Percentiles rank a stretch among this genome's conserved stretches.
These are phyloP conservation scores for Raddia distichophylla DNA, from an alignment of 176 grass and related monocot genomes.

Conservation along the genomic window DNA sequence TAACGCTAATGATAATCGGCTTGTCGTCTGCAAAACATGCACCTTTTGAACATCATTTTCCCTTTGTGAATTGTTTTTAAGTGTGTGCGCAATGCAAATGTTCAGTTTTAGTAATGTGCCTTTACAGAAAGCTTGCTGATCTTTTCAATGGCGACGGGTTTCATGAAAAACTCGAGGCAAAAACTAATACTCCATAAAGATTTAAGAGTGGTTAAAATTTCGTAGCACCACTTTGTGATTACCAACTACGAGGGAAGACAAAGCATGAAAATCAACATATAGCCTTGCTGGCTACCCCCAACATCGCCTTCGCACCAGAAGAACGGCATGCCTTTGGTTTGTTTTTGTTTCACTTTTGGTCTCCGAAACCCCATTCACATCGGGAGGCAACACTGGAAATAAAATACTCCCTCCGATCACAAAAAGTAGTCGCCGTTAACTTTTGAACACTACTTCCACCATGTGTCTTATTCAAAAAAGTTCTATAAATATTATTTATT, in stretches of 20 bases:
- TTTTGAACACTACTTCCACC: too few species aligned
- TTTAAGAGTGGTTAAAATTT: not conserved
- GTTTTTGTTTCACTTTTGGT: not conserved
- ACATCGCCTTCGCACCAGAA: constrained; percentile 11
- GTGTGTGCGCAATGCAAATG: not conserved
- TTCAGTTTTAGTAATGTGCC: not conserved
- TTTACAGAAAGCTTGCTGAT: not conserved
- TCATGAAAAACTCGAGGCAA: not conserved
- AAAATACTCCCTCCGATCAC: too few species aligned
- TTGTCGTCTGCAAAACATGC: not conserved
- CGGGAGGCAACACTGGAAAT: not conserved
- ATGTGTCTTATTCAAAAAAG: too few species aligned
- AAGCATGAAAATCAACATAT: not conserved
- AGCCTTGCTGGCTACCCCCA: not conserved
- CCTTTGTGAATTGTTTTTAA: not conserved
- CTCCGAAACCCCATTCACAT: not conserved
- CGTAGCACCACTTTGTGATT: not conserved
- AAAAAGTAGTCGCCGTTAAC: too few species aligned
- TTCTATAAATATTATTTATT: too few species aligned
- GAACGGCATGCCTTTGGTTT: not conserved
- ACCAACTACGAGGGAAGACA: not conserved
- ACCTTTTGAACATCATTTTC: not conserved
- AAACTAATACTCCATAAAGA: too few species aligned
- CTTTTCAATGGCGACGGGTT: not conserved
- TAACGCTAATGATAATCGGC: not conserved